Conservation (phyloP, 768 basidiomycete species). For the Amyloporia xantha region DNA sequence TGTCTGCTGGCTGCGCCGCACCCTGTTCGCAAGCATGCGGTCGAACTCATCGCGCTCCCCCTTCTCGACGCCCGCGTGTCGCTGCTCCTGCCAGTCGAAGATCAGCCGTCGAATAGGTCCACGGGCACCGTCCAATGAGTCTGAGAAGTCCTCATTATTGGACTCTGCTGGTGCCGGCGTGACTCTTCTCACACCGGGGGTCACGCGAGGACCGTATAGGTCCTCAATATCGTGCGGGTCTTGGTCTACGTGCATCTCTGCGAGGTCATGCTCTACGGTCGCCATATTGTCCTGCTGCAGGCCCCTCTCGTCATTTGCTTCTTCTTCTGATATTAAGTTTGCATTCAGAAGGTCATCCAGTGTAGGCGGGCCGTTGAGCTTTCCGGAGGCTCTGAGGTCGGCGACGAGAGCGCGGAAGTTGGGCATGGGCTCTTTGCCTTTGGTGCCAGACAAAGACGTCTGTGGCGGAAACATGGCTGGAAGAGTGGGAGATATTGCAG, state of each 20-base stretch:
- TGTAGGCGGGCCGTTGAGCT: conserved; percentile 7
- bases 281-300: background rate
- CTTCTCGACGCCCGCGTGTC: background rate
- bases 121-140: no score
- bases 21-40: background rate
- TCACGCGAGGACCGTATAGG: background rate
- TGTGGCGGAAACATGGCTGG: background rate
- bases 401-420: conserved; percentile 9
- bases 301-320: no score
- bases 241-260: background rate
- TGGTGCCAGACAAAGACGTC: background rate
- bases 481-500: background rate
- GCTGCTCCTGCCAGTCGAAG: background rate
- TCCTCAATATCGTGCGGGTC: background rate
- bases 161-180: no score
- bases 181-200: background rate
- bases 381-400: conserved; percentile 7
- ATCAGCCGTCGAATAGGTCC: no score
- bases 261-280: background rate
- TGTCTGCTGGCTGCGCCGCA: background rate
- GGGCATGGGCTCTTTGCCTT: background rate
- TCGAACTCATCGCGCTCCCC: background rate
- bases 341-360: background rate
- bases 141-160: no score
- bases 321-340: background rate